Evolutionary conservation across 225 moss, liverwort and hornwort species (phyloP).

Genomic region (Climacium dendroides): DNA sequence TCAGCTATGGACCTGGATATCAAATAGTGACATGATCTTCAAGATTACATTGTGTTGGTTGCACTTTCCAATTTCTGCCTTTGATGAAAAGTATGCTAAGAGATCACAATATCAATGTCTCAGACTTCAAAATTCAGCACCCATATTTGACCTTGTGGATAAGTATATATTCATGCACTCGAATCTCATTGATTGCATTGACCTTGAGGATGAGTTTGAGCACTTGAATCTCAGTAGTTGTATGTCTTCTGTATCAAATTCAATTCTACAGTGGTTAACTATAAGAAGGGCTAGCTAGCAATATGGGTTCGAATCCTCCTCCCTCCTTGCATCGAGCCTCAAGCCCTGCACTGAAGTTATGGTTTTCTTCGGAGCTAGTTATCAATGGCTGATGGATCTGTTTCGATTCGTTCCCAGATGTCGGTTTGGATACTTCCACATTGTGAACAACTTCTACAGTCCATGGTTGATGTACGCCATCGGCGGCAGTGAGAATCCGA

Average conservation of each 20-base stretch:
- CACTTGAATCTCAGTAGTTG: neutral
- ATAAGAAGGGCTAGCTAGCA: neutral
- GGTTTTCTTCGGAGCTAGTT: neutral
- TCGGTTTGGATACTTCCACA: constrained; percentile 66
- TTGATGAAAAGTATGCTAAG: too few relatives aligned
- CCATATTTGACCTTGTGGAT: neutral
- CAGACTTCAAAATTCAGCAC: neutral
- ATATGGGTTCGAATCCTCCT: neutral
- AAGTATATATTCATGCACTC: neutral
- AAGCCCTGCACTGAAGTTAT: neutral
- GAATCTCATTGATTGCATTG: neutral
- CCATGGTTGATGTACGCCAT: constrained; percentile 71
- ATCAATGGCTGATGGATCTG: neutral
- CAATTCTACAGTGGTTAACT: neutral
- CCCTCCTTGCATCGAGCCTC: neutral
- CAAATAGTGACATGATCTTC: neutral
- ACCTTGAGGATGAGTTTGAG: neutral
- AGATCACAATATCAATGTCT: neutral
- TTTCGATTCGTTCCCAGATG: constrained; percentile 25
- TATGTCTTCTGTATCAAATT: neutral
- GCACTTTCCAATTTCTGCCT: neutral
- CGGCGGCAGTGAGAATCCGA: constrained; percentile 69
- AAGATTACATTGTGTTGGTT: neutral
- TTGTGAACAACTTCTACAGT: constrained; percentile 71
- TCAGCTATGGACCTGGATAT: neutral